These are phyloP conservation scores for Blastobotrys capitulatus DNA, from an alignment of 1,139 yeast genomes.

Conservation along the genomic window DNA sequence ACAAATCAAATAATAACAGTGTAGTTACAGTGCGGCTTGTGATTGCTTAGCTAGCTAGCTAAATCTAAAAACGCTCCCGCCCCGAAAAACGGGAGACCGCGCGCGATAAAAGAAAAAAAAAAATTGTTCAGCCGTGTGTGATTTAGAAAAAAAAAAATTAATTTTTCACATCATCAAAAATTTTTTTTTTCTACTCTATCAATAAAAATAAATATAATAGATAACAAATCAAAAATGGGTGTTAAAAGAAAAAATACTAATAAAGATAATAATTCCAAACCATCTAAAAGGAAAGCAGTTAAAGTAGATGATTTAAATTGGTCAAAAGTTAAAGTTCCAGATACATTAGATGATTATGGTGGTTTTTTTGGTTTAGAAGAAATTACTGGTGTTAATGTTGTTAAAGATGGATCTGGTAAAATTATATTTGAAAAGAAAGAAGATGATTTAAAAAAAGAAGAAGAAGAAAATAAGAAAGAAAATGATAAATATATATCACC, in stretches of 20 bases:
- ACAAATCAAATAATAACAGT: no score
- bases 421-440: slow-evolving; percentile 24
- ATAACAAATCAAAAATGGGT: slow-evolving; percentile 1
- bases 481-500: slow-evolving; percentile 3
- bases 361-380: slow-evolving; percentile 93
- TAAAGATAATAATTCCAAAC: background rate
- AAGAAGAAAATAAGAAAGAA: slow-evolving; percentile 8
- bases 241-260: no score
- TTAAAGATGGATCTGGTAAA: slow-evolving; percentile 35
- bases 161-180: background rate
- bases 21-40: no score
- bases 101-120: no score
- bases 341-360: slow-evolving; percentile 69
- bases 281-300: slow-evolving; percentile 10
- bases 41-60: no score
- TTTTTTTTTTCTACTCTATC: background rate
- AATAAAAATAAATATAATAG: background rate
- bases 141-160: no score
- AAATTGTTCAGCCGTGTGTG: no score
- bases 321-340: slow-evolving; percentile 80
- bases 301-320: slow-evolving; percentile 42
- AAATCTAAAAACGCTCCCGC: no score
- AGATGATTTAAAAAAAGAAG: slow-evolving; percentile 19
- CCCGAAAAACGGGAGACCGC: no score
- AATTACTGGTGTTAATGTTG: slow-evolving; percentile 83